These are phyloP conservation scores for Penicillium paxilli DNA, from an alignment of 495 filamentous ascomycete species.

Conservation along the genomic window DNA sequence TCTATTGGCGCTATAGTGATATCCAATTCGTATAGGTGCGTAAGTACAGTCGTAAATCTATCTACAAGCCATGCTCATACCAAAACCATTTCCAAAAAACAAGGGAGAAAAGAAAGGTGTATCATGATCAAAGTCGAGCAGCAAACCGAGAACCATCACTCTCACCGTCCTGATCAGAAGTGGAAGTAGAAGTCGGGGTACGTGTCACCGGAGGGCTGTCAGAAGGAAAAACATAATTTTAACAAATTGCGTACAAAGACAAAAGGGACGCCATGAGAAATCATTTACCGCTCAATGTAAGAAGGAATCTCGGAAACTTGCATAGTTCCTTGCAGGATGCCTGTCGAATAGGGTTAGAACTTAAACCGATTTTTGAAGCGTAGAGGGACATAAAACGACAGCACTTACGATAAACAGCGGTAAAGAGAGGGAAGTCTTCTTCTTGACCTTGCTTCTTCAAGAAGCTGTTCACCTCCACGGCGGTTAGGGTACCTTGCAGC, in stretches of 20 bases:
- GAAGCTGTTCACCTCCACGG: constrained; percentile 86
- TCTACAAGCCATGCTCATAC: constrained; percentile 16
- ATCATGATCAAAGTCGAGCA: constrained; percentile 25
- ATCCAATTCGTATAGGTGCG: constrained; percentile 15
- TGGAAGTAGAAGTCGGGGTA: constrained; percentile 16
- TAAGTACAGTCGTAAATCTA: constrained; percentile 21
- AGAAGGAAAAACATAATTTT: constrained; percentile 33
- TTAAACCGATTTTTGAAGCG: background rate
- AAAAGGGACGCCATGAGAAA: constrained; percentile 13
- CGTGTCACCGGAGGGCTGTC: constrained; percentile 23
- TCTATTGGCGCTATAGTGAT: background rate
- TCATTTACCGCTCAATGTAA: constrained; percentile 46
- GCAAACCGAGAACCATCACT: constrained; percentile 19
- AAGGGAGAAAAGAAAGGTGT: no score
- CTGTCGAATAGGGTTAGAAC: constrained; percentile 13
- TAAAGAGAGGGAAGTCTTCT: constrained; percentile 87
- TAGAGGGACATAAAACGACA: background rate
- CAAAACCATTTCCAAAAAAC: background rate
- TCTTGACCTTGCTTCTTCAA: constrained; percentile 75
- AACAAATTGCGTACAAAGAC: constrained; percentile 20
- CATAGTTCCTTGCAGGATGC: constrained; percentile 43
- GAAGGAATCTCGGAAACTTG: constrained; percentile 43
- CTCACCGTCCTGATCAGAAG: constrained; percentile 18
- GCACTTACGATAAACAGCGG: constrained; percentile 66
- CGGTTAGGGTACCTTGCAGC: constrained; percentile 90